Percentiles rank a stretch among this genome's conserved stretches.
Conservation (phyloP, 306 rosid species). For the Trifolium subterraneum region DNA sequence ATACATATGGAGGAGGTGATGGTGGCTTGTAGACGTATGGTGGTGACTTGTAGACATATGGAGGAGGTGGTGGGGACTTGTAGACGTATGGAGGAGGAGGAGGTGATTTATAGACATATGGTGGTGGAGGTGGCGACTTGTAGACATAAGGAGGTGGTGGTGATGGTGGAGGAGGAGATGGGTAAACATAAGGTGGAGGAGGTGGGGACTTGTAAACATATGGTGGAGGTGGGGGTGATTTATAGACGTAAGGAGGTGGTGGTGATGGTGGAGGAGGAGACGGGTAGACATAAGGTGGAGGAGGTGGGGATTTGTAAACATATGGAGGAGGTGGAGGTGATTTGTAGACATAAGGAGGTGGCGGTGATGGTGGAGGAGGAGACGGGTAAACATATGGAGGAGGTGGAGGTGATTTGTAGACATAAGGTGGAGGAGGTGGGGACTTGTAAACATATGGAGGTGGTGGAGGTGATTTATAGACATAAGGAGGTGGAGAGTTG, state of each 20-base stretch:
- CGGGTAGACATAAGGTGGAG: background rate
- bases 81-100: background rate
- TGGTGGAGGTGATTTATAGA: background rate
- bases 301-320: background rate
- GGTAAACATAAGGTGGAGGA: background rate
- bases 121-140: background rate
- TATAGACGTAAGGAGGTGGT: background rate
- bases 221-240: background rate
- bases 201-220: slow-evolving; percentile 16
- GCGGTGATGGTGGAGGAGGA: background rate
- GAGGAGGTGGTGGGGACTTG: slow-evolving; percentile 20
- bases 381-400: background rate
- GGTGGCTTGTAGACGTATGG: background rate
- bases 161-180: background rate
- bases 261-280: background rate
- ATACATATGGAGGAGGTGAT: slow-evolving; percentile 32
- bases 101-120: background rate
- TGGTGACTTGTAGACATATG: background rate
- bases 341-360: background rate
- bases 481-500: slow-evolving; percentile 6
- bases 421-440: background rate
- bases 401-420: background rate
- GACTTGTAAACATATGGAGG: background rate
- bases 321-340: background rate
- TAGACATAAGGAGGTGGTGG: background rate